Evolutionary conservation across 1,284 basidiomycete genomes (phyloP), one percentile per base, ranked within the genome.

Genomic region (Prillingera fragicola): DNA sequence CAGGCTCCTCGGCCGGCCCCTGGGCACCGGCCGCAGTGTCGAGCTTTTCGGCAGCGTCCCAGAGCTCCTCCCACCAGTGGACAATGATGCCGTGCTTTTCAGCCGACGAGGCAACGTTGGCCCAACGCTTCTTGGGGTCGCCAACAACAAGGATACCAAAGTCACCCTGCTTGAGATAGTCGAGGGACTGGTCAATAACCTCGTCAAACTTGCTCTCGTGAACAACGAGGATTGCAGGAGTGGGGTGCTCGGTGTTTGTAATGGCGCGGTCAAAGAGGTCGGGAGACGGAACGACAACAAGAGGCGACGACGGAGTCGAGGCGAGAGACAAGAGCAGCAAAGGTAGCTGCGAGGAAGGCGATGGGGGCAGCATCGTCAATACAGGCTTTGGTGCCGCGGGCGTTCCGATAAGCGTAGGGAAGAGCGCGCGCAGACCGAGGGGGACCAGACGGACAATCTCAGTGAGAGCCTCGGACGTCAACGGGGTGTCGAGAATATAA

Each of bases 41-140:
- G n/a, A n/a, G n/a, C n/a, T n/a, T n/a, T 41, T 63, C 61, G 3
- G 50, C 65, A 9, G 52, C 52, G 8, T 61, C 62, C 65, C 65
- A 70, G 14, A 68, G 47, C 26, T 69, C 62, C 47, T 68, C 65
- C 63, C 64, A 67, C 46, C 47, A 64, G 24, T 45, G 45, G 12
- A 66, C 55, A 12, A 36, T 32, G 49, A 70, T 56, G 1, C 61
- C 34, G 48, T 43, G 10, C 38, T 31, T 32, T 15, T 8, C 12
- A 44, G 1, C 17, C 24, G n/a, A 12, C 19, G 5, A 28, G 14
- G n/a, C 33, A 15, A 33, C 38, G 9, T 17, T 33, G 0, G 17
- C 37, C 4, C 33, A 38, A 9, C 40, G 33, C n/a, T 33, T 27
- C 9, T 54, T 41, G 19, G 52, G 50, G 52, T 67, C 63, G 15